Evolutionary conservation across 371 early-diverging fungal genomes (phyloP).

Genomic region (Apophysomyces trapeziformis): DNA sequence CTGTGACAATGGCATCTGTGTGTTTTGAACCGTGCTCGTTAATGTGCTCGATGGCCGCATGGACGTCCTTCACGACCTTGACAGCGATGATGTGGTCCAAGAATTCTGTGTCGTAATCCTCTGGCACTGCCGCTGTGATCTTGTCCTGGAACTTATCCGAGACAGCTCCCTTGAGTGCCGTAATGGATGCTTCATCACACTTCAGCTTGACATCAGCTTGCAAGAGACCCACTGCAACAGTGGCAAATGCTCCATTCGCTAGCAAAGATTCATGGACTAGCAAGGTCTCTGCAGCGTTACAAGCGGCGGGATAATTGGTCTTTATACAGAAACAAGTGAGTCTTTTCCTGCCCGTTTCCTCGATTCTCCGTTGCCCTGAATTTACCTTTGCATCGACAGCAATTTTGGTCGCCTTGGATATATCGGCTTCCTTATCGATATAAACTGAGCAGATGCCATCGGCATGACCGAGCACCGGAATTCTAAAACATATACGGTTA

Average conservation of each 20-base stretch:
- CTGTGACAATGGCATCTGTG: constrained; percentile 93
- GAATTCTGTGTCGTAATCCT: constrained; percentile 90
- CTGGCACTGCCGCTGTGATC: constrained; percentile 35
- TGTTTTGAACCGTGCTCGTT: constrained; percentile 93
- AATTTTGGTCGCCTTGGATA: constrained; percentile 72
- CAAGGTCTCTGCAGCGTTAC: constrained; percentile 93
- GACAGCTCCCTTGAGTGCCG: constrained; percentile 26
- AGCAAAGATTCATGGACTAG: constrained; percentile 76
- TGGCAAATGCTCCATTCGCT: constrained; percentile 43
- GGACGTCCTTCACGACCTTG: constrained; percentile 72
- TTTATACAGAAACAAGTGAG: constrained; percentile 13
- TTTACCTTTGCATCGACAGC: constrained; percentile 88
- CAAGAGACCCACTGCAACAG: constrained; percentile 60
- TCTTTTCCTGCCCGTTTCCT: not conserved
- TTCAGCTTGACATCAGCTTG: constrained; percentile 66
- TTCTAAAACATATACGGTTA: constrained; percentile 51
- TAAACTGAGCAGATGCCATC: constrained; percentile 95
- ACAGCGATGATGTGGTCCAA: constrained; percentile 87
- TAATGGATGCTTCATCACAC: constrained; percentile 50
- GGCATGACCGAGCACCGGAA: constrained; percentile 98
- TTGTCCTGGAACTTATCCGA: constrained; percentile 24
- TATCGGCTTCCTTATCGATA: constrained; percentile 83
- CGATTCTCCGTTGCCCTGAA: too few relatives aligned
- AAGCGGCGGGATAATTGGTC: constrained; percentile 95
- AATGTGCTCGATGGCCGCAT: constrained; percentile 89